Evolutionary conservation across 306 rosid species (phyloP), one percentile per base, ranked within the genome.

Genomic region (Vachellia pachyceras): DNA sequence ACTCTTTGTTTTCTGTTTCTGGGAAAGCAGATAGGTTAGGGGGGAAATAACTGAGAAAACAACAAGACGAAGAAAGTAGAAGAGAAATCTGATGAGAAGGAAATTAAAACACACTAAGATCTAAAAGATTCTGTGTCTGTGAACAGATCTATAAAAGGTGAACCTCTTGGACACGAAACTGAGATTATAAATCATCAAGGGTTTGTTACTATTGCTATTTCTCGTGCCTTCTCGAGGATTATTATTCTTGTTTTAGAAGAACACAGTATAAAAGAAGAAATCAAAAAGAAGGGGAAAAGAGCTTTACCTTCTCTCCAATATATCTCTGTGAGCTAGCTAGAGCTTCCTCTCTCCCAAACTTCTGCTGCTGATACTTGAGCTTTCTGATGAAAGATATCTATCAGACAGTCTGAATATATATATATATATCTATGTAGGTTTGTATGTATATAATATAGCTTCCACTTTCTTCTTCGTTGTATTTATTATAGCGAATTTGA

Each of bases 401-500:
- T 29, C 33, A 29, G 33, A 29, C 33, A 58, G 36, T 22, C 64
- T 57, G 64, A 5, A 10, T 79, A 60, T 68, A 13, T 25, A 29
- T 15, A n/a, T 50, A 17, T 17, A 6, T 61, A 61, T 77, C 1
- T 29, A 29, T 29, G 33, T 29, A 29, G n/a, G n/a, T n/a, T n/a
- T n/a, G n/a, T 29, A 29, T 29, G 33, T 2, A 29, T 29, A 29
- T 29, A 29, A 29, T 29, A 29, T 29, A 29, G 33, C 47, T 81
- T 85, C 81, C 76, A 80, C 84, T 82, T 84, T 83, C 11, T 64
- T 66, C 78, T 80, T 74, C 77, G 72, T 70, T 83, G 33, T 55
- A 87, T 87, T 83, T 89, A 85, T 94, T 89, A 85, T 94, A 84
- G 86, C 85, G 84, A 80, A 89, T 49, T 49, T 94, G 69, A 85